A percentile compares a stretch with the other conserved stretches of the same genome.
Evolutionary conservation across 2,329 filamentous ascomycete genomes (phyloP).

Genomic region (Coleophoma cylindrospora): DNA sequence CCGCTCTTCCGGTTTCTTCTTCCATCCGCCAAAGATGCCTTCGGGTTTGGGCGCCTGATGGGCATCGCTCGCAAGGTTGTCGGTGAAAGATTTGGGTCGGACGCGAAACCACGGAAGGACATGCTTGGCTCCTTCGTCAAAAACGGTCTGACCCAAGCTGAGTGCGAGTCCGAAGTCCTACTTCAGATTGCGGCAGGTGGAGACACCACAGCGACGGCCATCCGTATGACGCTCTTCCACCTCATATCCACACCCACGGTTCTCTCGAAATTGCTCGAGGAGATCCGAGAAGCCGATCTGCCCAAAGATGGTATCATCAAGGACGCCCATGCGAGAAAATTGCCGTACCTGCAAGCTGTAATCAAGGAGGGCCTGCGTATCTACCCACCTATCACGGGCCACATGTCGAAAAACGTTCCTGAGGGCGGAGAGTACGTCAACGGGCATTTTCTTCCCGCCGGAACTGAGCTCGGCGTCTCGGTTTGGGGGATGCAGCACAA

Average conservation of each 20-base stretch:
- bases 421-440: background rate
- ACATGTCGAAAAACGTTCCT: background rate
- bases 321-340: background rate
- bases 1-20: background rate
- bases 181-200: slow-evolving; percentile 32
- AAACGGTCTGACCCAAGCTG: slow-evolving; percentile 36
- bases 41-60: background rate
- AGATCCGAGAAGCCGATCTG: slow-evolving; percentile 29
- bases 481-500: slow-evolving; percentile 30
- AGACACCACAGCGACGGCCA: slow-evolving; percentile 35
- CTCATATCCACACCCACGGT: slow-evolving; percentile 43
- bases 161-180: slow-evolving; percentile 37
- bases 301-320: background rate
- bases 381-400: slow-evolving; percentile 29
- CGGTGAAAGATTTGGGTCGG: background rate
- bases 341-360: slow-evolving; percentile 27
- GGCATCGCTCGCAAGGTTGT: background rate
- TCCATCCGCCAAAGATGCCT: background rate
- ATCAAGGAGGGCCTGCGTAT: slow-evolving; percentile 42
- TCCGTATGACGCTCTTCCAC: slow-evolving; percentile 46
- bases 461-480: slow-evolving; percentile 8
- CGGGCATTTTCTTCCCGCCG: slow-evolving; percentile 3
- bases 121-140: background rate
- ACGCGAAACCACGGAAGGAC: background rate
- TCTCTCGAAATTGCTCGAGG: slow-evolving; percentile 36